Evolutionary conservation across 805 yeast genomes (phyloP), one percentile per base, ranked within the genome.

Genomic region (Nakazawaea pomicola): DNA sequence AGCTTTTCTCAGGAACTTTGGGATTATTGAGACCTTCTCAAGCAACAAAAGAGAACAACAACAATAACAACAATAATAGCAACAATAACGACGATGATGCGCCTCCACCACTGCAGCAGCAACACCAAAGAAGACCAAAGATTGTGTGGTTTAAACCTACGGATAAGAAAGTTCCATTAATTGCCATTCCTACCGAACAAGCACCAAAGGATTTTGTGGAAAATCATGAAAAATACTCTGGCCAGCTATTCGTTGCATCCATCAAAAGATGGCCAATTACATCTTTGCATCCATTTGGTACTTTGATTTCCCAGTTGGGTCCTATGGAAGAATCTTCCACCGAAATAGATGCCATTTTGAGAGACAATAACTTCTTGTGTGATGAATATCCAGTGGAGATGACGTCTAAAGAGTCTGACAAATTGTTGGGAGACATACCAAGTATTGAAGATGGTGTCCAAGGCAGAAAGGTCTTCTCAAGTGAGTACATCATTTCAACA

Each of bases 261-360:
- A 91, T 93, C 55, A 93, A 93, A 61, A 82, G 99, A 62, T 93
- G 99, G 99, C 99, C 99, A 56, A 93, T 93, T 61, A 93, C 99
- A 8, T 91, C 98, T 0, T 73, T 93, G 60, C 99, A 93, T 68
- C 99, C 99, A 4, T 93, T 93, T 57, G 99, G 99, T 53, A 89
- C 96, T 23, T 68, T 93, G 43, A 83, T 91, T 19, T 84, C 90
- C 34, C 86, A 85, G 51, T 68, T 93, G 47, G 99, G 99, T 18
- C 73, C 78, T 29, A 78, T 85, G 53, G 86, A 80, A 49, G 91
- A 83, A 47, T 74, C 80, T 2, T 67, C 72, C 17, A 86, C 91
- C 31, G 96, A 89, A 59, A 76, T 89, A 46, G 91, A 83, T 58
- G 87, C 97, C 1, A 83, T 93, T 41, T 70, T 93, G 50, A 78